Conservation (phyloP, 768 basidiomycete species). For the Pisolithus tinctorius region DNA sequence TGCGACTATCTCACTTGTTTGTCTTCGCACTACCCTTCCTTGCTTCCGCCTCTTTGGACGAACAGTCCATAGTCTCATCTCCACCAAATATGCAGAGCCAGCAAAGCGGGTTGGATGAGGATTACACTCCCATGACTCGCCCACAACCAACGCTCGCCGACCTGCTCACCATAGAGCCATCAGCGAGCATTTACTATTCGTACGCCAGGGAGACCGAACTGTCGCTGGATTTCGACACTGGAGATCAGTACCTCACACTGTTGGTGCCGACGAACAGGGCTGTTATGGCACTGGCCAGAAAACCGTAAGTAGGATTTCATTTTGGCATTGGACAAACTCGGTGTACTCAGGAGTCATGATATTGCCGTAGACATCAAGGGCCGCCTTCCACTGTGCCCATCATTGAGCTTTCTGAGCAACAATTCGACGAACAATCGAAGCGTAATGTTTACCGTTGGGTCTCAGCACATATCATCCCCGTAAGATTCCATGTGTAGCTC, state of each 20-base stretch:
- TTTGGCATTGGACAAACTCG: background rate
- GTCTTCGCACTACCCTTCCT: conserved; percentile 24
- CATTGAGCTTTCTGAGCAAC: conserved; percentile 56
- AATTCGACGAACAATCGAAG: conserved; percentile 54
- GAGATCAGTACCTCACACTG: conserved; percentile 40
- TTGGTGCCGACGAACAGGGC: conserved; percentile 87
- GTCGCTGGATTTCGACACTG: conserved; percentile 40
- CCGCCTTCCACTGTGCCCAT: conserved; percentile 34
- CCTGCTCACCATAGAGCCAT: conserved; percentile 68
- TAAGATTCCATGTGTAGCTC: conserved; percentile 27
- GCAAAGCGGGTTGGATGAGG: conserved; percentile 1
- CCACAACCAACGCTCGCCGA: conserved; percentile 59
- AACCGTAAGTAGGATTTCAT: conserved; percentile 58
- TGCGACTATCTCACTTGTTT: conserved; percentile 16
- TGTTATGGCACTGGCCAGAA: conserved; percentile 70
- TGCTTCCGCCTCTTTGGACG: conserved; percentile 21
- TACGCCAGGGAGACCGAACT: conserved; percentile 70
- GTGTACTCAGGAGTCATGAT: no score
- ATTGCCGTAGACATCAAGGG: conserved; percentile 51
- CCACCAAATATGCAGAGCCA: conserved; percentile 12
- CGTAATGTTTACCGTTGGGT: conserved; percentile 77
- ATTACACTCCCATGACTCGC: conserved; percentile 33
- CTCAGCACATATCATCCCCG: conserved; percentile 77
- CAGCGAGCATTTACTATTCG: conserved; percentile 76
- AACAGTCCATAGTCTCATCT: conserved; percentile 21